Percentiles rank a stretch among this genome's conserved stretches.
These are phyloP conservation scores for Eutrema japonicum DNA, from an alignment of 345 rosid genomes.

Conservation along the genomic window DNA sequence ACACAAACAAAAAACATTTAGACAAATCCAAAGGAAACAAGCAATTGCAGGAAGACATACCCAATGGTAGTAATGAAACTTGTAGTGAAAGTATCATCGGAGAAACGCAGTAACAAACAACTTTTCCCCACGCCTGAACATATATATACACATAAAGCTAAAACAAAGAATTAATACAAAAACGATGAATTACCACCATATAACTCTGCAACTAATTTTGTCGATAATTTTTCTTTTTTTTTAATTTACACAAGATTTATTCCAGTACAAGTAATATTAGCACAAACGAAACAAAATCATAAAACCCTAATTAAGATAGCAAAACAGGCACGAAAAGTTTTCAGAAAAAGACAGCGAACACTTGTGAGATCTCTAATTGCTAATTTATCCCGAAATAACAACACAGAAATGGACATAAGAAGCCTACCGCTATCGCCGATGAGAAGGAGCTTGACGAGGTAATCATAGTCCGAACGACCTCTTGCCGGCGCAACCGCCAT, in stretches of 20 bases:
- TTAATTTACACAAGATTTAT: neutral
- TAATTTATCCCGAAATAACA: neutral
- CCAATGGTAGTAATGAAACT: slow-evolving; percentile 95
- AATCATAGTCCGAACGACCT: slow-evolving; percentile 64
- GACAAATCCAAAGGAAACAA: slow-evolving; percentile 1
- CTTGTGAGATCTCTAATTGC: slow-evolving; percentile 1
- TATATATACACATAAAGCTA: slow-evolving; percentile 5
- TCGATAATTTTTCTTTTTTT: neutral
- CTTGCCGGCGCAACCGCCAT: slow-evolving; percentile 65
- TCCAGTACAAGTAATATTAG: neutral
- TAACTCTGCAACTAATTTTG: slow-evolving; percentile 9
- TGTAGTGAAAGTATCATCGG: slow-evolving; percentile 91
- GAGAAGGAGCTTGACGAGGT: slow-evolving; percentile 57
- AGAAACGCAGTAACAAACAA: slow-evolving; percentile 91
- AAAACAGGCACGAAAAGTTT: neutral
- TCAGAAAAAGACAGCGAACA: neutral
- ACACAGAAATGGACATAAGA: neutral
- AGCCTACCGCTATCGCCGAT: slow-evolving; percentile 57
- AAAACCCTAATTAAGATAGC: slow-evolving; percentile 35
- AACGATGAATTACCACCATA: neutral
- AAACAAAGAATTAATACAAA: neutral
- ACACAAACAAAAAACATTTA: neutral
- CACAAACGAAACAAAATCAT: slow-evolving; percentile 12
- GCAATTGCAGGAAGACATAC: slow-evolving; percentile 43
- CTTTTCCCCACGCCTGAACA: slow-evolving; percentile 89